Conservation (phyloP, 1,139 yeast species). For the Entelexis paramagnoliae region DNA sequence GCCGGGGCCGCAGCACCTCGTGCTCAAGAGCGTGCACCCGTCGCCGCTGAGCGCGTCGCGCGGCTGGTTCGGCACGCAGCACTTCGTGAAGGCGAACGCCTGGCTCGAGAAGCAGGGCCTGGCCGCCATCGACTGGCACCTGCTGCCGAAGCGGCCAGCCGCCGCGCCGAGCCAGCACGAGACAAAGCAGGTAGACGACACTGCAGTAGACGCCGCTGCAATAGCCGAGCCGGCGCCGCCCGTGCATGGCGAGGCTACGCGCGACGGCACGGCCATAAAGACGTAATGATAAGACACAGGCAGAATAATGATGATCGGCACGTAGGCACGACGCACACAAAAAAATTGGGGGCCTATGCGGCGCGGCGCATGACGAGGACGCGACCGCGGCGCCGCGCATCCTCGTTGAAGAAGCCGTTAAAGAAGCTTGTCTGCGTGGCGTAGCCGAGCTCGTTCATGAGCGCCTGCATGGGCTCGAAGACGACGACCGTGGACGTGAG, state of each 20-base stretch:
- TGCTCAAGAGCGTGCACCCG: conserved; percentile 79
- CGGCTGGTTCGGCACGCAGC: conserved; percentile 67
- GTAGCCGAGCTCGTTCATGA: conserved; percentile 39
- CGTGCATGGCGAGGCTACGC: background rate
- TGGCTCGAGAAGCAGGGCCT: conserved; percentile 51
- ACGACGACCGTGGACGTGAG: conserved; percentile 67
- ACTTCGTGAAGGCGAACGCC: conserved; percentile 59
- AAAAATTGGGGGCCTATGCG: no score
- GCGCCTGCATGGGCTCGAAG: conserved; percentile 51
- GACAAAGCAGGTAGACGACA: no score
- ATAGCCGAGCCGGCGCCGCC: background rate
- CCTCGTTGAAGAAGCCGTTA: conserved; percentile 84
- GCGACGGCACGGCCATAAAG: background rate
- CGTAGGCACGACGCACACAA: no score
- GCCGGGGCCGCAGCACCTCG: conserved; percentile 35
- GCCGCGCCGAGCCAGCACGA: no score
- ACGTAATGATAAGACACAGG: background rate
- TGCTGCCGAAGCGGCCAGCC: conserved; percentile 11
- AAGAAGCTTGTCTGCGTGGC: conserved; percentile 46
- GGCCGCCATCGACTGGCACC: conserved; percentile 57
- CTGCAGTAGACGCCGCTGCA: no score
- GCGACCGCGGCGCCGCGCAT: conserved; percentile 67
- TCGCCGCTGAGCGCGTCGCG: conserved; percentile 85
- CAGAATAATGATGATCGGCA: background rate
- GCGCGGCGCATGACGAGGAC: conserved; percentile 48